Percentiles rank a stretch among this genome's conserved stretches.
Evolutionary conservation across 2,329 filamentous ascomycete genomes (phyloP).

Genomic region (Ophiocordyceps camponoti-rufipedis): DNA sequence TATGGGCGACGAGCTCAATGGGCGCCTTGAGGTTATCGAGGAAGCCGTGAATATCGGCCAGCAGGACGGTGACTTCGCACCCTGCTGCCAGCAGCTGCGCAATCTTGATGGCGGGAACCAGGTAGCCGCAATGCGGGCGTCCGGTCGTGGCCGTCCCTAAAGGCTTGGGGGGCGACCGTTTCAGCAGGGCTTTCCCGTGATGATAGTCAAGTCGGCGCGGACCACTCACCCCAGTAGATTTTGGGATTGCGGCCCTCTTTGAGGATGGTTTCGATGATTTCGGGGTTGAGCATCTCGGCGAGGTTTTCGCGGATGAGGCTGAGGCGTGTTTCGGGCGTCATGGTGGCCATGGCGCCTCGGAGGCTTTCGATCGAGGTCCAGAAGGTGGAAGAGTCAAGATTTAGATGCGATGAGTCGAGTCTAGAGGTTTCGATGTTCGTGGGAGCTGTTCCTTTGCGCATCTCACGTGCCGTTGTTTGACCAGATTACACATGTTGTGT

Average conservation of each 20-base stretch:
- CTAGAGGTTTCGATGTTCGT: background rate
- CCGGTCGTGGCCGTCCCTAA: constrained; percentile 64
- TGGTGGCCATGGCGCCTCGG: constrained; percentile 6
- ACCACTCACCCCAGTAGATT: constrained; percentile 59
- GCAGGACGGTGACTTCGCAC: constrained; percentile 63
- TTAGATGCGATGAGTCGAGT: background rate
- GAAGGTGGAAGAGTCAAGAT: background rate
- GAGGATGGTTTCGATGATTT: constrained; percentile 61
- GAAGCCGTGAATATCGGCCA: constrained; percentile 60
- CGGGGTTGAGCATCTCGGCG: constrained; percentile 64
- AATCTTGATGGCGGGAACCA: constrained; percentile 76
- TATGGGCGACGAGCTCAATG: constrained; percentile 66
- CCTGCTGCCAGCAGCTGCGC: constrained; percentile 73
- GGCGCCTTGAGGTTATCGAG: constrained; percentile 76
- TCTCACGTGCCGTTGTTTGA: background rate
- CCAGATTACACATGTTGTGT: background rate
- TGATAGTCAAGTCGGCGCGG: background rate
- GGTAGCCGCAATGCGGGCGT: constrained; percentile 78
- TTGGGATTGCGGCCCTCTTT: constrained; percentile 53
- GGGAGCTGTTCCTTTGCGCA: background rate
- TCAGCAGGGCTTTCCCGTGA: background rate
- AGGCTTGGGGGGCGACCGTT: background rate
- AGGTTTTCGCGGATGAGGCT: constrained; percentile 65
- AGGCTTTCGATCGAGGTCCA: background rate
- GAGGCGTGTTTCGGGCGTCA: constrained; percentile 40